Evolutionary conservation across 306 rosid species (phyloP), one percentile per base, ranked within the genome.

Genomic region (Rosa lucieae): DNA sequence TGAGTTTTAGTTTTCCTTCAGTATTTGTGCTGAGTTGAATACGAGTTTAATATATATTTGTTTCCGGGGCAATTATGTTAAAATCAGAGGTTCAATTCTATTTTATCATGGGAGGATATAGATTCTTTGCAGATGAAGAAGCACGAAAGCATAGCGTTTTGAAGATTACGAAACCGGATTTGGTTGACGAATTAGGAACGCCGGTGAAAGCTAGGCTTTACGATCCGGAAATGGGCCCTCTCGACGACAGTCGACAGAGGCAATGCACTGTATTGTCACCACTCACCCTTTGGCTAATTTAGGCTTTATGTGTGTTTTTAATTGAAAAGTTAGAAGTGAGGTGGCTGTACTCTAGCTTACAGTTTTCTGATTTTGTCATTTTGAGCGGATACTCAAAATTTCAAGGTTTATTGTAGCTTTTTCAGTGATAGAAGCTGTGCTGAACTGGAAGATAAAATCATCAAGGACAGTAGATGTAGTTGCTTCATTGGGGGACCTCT

Each of bases 211-310:
- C 82, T 32, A 98, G 99, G 18, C 85, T 93, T 23, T 93, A 95
- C 83, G 98, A 95, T 79, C 90, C 93, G 11, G 90, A 95, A 11
- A 67, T 92, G 66, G 98, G 98, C 1, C 91, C 98, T n/a, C 48
- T 90, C 1, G 83, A 83, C 17, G 95, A 91, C 8, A 44, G 83
- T 82, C 17, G 95, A 91, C 8, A 44, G 76, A 82, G 35, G 70
- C 83, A n/a, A 67, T 10, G 20, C 20, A 63, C 6, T 11, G 97
- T 92, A 84, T 76, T 5, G 88, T 74, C 61, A 55, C 42, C n/a
- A 44, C 44, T n/a, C n/a, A n/a, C n/a, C n/a, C n/a, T n/a, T n/a
- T 0, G 7, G 10, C 26, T 20, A 1, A 55, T 53, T 32, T 32
- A 32, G 37, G 37, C 37, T 32, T 32, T 32, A 32, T 32, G 37